These are phyloP conservation scores for Anthracocystis panici-leucophaei DNA, from an alignment of 1,284 basidiomycete species.

Conservation along the genomic window DNA sequence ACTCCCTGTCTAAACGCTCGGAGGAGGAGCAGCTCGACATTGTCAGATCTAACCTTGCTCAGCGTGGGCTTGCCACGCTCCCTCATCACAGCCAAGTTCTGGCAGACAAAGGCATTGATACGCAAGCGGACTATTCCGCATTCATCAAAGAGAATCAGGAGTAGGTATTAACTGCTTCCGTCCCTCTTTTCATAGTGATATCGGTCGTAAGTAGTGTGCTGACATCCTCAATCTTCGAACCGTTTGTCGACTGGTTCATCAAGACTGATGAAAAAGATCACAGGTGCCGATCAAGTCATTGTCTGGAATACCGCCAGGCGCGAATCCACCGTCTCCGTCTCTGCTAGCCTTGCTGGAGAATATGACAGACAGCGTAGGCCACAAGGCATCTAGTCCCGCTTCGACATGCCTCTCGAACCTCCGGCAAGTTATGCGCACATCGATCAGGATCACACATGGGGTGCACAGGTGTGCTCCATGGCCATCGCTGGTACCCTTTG, in stretches of 20 bases:
- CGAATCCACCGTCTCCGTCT: conserved; percentile 21
- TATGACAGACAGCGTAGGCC: conserved; percentile 22
- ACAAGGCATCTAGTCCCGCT: conserved; percentile 32
- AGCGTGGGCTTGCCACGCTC: conserved; percentile 26
- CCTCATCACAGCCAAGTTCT: conserved; percentile 18
- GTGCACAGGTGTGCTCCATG: conserved; percentile 31
- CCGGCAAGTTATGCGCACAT: conserved; percentile 34
- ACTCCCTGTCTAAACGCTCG: conserved; percentile 7
- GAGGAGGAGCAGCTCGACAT: conserved; percentile 5
- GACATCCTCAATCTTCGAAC: too few relatives aligned
- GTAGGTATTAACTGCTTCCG: not conserved
- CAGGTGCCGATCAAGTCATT: conserved; percentile 34
- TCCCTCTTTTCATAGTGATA: too few relatives aligned
- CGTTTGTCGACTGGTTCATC: too few relatives aligned
- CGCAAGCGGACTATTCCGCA: conserved; percentile 22
- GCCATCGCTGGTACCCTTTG: conserved; percentile 29
- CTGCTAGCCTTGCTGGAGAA: conserved; percentile 24
- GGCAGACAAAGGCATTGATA: conserved; percentile 20
- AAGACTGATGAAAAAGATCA: conserved; percentile 22
- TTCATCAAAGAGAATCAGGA: conserved; percentile 28
- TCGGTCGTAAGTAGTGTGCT: too few relatives aligned
- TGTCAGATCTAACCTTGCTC: conserved; percentile 7
- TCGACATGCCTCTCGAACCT: conserved; percentile 32
- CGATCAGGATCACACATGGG: conserved; percentile 30
- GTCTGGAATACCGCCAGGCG: conserved; percentile 37